phyloP scores from a whole-genome alignment of 2,329 filamentous ascomycete genomes.

The Dothidotthia symphoricarpi region DNA sequence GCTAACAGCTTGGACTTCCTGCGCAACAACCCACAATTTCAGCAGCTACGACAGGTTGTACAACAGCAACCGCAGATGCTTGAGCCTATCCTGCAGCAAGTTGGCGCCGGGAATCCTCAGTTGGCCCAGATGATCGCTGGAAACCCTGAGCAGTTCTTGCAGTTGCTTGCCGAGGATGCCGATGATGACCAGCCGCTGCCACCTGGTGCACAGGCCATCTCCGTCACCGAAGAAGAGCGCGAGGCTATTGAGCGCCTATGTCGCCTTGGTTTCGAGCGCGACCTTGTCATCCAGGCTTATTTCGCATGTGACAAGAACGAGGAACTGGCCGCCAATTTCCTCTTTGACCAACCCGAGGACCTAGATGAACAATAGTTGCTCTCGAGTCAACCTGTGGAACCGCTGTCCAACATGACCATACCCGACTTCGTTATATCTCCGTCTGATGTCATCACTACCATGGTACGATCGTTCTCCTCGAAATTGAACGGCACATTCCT shows the following conservation, averaged over 20 bases:
- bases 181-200: conserved; percentile 82
- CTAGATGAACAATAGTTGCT: conserved; percentile 54
- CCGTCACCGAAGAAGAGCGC: conserved; percentile 91
- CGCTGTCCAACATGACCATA: conserved; percentile 24
- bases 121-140: conserved; percentile 87
- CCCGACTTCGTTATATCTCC: conserved; percentile 16
- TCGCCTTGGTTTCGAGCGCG: conserved; percentile 86
- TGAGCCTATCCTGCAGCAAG: conserved; percentile 94
- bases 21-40: conserved; percentile 93
- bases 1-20: conserved; percentile 87
- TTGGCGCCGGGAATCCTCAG: conserved; percentile 91
- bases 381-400: conserved; percentile 12
- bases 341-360: conserved; percentile 95
- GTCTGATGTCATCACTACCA: conserved; percentile 24
- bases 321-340: conserved; percentile 94
- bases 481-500: conserved; percentile 16
- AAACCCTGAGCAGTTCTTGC: conserved; percentile 90
- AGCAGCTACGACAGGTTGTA: conserved; percentile 93
- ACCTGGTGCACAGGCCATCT: conserved; percentile 83
- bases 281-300: conserved; percentile 95
- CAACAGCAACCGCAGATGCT: conserved; percentile 98
- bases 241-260: conserved; percentile 96
- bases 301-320: conserved; percentile 99
- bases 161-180: conserved; percentile 81
- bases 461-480: conserved; percentile 16